Evolutionary conservation across 257 asterid genomes (phyloP).

Genomic region (Leonotis leonurus): DNA sequence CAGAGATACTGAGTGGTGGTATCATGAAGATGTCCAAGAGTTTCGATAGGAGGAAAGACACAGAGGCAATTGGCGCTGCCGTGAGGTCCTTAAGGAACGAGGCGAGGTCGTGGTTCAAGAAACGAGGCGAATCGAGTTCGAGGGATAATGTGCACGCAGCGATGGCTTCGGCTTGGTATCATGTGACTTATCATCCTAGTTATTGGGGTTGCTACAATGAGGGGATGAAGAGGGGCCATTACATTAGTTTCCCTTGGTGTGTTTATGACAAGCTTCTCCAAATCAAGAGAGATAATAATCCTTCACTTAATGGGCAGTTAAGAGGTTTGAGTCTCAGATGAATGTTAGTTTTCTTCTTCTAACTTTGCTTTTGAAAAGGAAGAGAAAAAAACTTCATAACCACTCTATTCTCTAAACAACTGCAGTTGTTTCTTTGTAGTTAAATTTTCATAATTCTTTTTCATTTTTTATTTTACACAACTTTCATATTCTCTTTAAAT

Average conservation of each 20-base stretch:
- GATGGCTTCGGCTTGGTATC: slow-evolving; percentile 93
- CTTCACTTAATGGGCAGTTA: too few relatives aligned
- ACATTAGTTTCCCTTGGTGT: slow-evolving; percentile 84
- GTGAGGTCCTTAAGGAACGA: slow-evolving; percentile 69
- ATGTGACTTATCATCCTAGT: slow-evolving; percentile 59
- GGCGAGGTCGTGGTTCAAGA: slow-evolving; percentile 63
- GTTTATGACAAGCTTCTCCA: slow-evolving; percentile 55
- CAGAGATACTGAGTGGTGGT: slow-evolving; percentile 73
- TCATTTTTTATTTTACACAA: too few relatives aligned
- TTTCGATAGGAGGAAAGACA: slow-evolving; percentile 71
- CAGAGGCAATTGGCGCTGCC: slow-evolving; percentile 61
- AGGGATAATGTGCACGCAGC: slow-evolving; percentile 41
- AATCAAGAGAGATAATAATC: slow-evolving; percentile 54
- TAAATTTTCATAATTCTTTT: too few relatives aligned
- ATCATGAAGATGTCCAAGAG: slow-evolving; percentile 58
- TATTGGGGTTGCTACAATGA: slow-evolving; percentile 65
- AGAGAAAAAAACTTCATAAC: too few relatives aligned
- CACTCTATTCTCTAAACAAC: too few relatives aligned
- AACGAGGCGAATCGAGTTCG: slow-evolving; percentile 48
- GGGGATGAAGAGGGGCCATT: slow-evolving; percentile 58
- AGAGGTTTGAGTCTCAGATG: too few relatives aligned
- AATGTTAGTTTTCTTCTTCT: too few relatives aligned
- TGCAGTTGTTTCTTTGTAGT: too few relatives aligned
- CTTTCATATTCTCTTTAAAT: too few relatives aligned
- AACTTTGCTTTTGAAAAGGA: too few relatives aligned